A percentile compares a stretch with the other conserved stretches of the same genome.
Evolutionary conservation across 2,329 filamentous ascomycete genomes (phyloP).

Genomic region (Tolypocladium album): DNA sequence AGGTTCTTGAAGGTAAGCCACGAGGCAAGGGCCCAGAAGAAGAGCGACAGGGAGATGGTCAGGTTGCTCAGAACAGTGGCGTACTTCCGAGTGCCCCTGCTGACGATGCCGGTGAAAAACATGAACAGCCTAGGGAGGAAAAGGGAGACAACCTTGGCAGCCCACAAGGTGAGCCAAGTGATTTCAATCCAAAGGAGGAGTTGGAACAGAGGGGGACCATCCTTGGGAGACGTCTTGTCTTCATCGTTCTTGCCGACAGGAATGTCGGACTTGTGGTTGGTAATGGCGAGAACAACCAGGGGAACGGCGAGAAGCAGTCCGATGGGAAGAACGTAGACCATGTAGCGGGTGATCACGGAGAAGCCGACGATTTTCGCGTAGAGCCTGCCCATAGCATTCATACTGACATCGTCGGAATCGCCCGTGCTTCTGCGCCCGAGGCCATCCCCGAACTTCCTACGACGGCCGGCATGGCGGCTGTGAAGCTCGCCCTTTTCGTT

Average conservation of each 20-base stretch:
- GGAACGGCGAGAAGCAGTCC: constrained; percentile 51
- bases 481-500: constrained; percentile 36
- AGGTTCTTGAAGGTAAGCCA: constrained; percentile 52
- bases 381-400: constrained; percentile 56
- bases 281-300: constrained; percentile 42
- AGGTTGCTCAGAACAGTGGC: constrained; percentile 53
- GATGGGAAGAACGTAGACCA: constrained; percentile 57
- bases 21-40: constrained; percentile 56
- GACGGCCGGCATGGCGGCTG: constrained; percentile 28
- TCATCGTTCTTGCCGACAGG: constrained; percentile 20
- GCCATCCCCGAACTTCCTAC: constrained; percentile 33
- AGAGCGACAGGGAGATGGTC: constrained; percentile 55
- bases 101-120: constrained; percentile 59
- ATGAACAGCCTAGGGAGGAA: constrained; percentile 52
- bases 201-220: constrained; percentile 42
- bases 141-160: constrained; percentile 53
- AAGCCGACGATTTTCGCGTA: constrained; percentile 55
- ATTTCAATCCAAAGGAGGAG: constrained; percentile 62
- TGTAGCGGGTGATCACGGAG: constrained; percentile 53
- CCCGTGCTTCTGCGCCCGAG: constrained; percentile 32
- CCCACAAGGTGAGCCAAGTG: constrained; percentile 58
- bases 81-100: constrained; percentile 60
- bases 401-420: constrained; percentile 37
- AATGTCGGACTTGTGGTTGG: constrained; percentile 26
- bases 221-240: neutral